Conservation (phyloP, 2,329 filamentous ascomycete genomes). For the Xylariaceae sp. region DNA sequence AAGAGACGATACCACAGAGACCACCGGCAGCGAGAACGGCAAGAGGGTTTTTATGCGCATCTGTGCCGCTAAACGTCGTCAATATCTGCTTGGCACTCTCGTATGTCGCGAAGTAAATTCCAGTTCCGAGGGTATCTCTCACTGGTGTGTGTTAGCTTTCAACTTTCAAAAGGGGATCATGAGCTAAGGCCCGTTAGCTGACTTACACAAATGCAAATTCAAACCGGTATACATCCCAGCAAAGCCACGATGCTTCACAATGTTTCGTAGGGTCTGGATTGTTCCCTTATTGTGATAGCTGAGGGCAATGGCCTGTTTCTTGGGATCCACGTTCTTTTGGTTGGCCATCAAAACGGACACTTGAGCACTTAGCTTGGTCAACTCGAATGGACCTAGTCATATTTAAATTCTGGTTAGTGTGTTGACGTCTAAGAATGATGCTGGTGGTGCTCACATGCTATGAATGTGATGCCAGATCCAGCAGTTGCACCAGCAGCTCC, state of each 20-base stretch:
- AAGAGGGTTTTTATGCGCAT: conserved; percentile 71
- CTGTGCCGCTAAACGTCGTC: conserved; percentile 67
- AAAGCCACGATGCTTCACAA: conserved; percentile 70
- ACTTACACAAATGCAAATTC: conserved; percentile 69
- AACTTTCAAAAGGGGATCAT: neutral
- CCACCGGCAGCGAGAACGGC: conserved; percentile 76
- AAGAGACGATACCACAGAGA: conserved; percentile 77
- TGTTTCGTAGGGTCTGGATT: conserved; percentile 69
- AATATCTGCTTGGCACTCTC: conserved; percentile 81
- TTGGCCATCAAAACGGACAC: conserved; percentile 73
- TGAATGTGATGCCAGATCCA: conserved; percentile 72
- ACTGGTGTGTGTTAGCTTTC: conserved; percentile 49
- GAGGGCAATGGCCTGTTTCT: conserved; percentile 56
- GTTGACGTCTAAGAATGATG: neutral
- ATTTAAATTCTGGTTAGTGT: conserved; percentile 11
- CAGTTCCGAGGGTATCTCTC: conserved; percentile 77
- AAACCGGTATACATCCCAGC: conserved; percentile 77
- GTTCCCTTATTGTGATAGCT: conserved; percentile 79
- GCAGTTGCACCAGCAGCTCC: conserved; percentile 74
- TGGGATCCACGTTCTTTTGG: conserved; percentile 44
- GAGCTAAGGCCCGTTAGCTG: neutral
- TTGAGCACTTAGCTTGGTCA: conserved; percentile 85
- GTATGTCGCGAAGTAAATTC: conserved; percentile 86
- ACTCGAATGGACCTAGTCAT: conserved; percentile 69
- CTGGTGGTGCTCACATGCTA: conserved; percentile 59